A percentile compares a stretch with the other conserved stretches of the same genome.
Evolutionary conservation across 192 early-diverging fungal genomes (phyloP).

Genomic region (Coemansia sp.): DNA sequence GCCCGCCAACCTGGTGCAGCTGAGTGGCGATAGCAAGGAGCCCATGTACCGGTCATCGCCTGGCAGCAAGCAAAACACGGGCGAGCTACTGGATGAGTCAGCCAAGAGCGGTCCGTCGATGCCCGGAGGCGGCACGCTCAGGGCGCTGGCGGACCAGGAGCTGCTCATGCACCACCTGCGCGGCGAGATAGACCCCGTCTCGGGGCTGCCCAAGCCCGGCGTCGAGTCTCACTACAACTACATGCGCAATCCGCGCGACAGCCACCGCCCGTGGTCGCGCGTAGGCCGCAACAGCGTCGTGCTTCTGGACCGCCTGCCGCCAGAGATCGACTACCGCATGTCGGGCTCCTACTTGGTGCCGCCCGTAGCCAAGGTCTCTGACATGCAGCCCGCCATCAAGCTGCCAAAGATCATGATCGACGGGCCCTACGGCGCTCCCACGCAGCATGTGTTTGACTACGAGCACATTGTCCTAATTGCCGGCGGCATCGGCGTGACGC

Average conservation of each 20-base stretch:
- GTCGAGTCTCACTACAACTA: slow-evolving; percentile 22
- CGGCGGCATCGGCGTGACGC: slow-evolving; percentile 78
- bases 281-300: slow-evolving; percentile 44
- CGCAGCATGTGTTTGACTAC: slow-evolving; percentile 77
- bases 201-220: slow-evolving; percentile 39
- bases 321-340: slow-evolving; percentile 34
- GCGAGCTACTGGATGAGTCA: slow-evolving; percentile 9
- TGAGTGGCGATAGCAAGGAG: neutral
- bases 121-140: slow-evolving; percentile 18
- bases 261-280: slow-evolving; percentile 46
- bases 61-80: slow-evolving; percentile 1
- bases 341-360: slow-evolving; percentile 17
- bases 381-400: slow-evolving; percentile 26
- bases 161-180: slow-evolving; percentile 48
- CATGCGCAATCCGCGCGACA: slow-evolving; percentile 12
- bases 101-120: slow-evolving; percentile 4
- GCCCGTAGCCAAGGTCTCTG: slow-evolving; percentile 8
- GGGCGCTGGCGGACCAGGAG: slow-evolving; percentile 51
- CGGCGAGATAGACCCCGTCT: slow-evolving; percentile 36
- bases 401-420: slow-evolving; percentile 71
- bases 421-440: slow-evolving; percentile 82
- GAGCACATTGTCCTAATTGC: slow-evolving; percentile 69
- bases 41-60: slow-evolving; percentile 25
- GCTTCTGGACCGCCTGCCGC: slow-evolving; percentile 51
- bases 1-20: neutral